phyloP scores from a whole-genome alignment of 306 rosid genomes.

The Trifolium repens region DNA sequence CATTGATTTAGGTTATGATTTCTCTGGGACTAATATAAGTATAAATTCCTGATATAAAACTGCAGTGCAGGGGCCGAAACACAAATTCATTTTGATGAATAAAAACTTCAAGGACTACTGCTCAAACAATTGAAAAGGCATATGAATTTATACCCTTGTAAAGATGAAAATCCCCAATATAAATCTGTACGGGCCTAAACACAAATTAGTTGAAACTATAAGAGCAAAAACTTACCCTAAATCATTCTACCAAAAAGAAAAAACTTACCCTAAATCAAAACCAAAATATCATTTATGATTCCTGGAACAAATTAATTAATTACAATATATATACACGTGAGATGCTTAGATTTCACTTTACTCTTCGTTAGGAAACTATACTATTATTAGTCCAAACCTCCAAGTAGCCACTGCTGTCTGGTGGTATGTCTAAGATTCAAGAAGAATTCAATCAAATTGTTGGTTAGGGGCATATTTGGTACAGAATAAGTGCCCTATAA shows the following conservation, averaged over 20 bases:
- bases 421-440: conserved; percentile 1
- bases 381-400: not conserved
- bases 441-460: conserved; percentile 19
- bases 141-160: not conserved
- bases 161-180: not conserved
- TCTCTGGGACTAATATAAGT: not conserved
- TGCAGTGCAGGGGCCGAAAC: no score
- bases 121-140: not conserved
- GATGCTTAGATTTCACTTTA: not conserved
- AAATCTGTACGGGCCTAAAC: not conserved
- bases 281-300: no score
- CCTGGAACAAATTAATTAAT: not conserved
- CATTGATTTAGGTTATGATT: conserved; percentile 9
- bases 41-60: no score
- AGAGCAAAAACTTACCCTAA: not conserved
- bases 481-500: not conserved
- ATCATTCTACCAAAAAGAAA: not conserved
- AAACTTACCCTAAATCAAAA: not conserved
- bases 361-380: not conserved
- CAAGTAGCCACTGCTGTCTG: not conserved
- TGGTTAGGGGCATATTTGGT: conserved; percentile 17
- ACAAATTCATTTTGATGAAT: not conserved
- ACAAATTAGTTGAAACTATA: not conserved
- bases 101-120: not conserved
- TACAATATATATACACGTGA: not conserved